Evolutionary conservation across 140 eudicot genomes (phyloP), one percentile per base, ranked within the genome.

Genomic region (Cichorium intybus): DNA sequence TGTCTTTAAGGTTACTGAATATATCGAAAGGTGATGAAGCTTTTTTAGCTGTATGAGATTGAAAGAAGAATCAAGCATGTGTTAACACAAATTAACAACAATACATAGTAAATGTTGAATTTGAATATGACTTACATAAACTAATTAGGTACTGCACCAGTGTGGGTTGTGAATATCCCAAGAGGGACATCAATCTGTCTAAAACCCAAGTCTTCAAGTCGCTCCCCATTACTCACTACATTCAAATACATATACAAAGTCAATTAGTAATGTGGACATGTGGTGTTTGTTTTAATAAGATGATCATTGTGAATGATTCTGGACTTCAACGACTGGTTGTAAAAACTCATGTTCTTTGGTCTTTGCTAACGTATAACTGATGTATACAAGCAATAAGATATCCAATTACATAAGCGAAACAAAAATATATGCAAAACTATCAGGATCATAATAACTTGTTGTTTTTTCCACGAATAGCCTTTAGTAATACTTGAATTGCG

Each of bases 141-240:
- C n/a, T n/a, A n/a, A n/a, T n/a, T n/a, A n/a, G n/a, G n/a, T n/a
- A n/a, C n/a, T n/a, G n/a, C n/a, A n/a, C n/a, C n/a, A n/a, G n/a
- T n/a, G 89, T 81, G 34, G 92, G 77, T 59, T 88, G 89, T 7
- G 96, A 92, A 57, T 85, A 92, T 33, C 95, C 96, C 77, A 85
- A 57, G 49, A 92, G 90, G 26, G 93, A 76, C 81, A 85, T 85
- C 75, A 92, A 79, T 50, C 48, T 83, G 69, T 92, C 98, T 0
- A 95, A 88, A 12, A 91, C 96, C 97, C 97, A 91, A 6, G 74
- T 78, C 80, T 83, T 87, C 79, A 91, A 74, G 41, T 87, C 95
- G 33, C 79, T 75, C 68, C 85, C 89, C 87, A 84, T 87, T 56
- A 41, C 11, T 16, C 46, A 71, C 81, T 84, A 58, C 80, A 72